Percentiles rank a stretch among this genome's conserved stretches.
Evolutionary conservation across 108 stramenopile species (phyloP).

Genomic region (Cylindrotheca closterium): DNA sequence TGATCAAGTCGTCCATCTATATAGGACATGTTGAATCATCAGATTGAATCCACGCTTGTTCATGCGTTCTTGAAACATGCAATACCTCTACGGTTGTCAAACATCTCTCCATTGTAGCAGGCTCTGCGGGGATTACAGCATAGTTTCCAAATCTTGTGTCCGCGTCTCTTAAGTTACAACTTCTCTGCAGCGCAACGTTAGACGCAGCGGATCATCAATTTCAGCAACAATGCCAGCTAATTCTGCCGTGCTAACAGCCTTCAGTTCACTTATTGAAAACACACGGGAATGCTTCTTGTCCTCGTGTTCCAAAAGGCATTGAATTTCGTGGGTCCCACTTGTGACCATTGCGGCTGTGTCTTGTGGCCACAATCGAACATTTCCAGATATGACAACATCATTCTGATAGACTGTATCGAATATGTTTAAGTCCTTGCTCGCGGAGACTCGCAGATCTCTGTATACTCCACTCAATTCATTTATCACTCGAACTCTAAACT

Average conservation of each 20-base stretch:
- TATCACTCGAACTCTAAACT: neutral
- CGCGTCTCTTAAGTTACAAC: neutral
- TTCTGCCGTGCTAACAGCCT: neutral
- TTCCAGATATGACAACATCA: neutral
- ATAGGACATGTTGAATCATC: too few species aligned
- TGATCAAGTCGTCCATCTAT: too few species aligned
- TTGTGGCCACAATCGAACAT: neutral
- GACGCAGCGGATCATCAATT: neutral
- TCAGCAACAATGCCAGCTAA: neutral
- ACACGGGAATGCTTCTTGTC: neutral
- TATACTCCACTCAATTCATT: neutral
- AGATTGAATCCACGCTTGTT: too few species aligned
- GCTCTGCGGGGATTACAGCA: too few species aligned
- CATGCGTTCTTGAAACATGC: too few species aligned
- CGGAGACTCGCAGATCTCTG: neutral
- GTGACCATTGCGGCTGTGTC: neutral
- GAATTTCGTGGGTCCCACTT: neutral
- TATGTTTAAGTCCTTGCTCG: neutral
- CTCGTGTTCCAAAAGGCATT: neutral
- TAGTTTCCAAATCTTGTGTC: too few species aligned
- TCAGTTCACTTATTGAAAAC: neutral
- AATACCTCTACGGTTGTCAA: too few species aligned
- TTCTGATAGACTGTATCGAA: neutral
- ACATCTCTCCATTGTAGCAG: too few species aligned
- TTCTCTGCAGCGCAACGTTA: neutral